Conservation (phyloP, 2,329 filamentous ascomycete genomes). For the Alternaria rosae region DNA sequence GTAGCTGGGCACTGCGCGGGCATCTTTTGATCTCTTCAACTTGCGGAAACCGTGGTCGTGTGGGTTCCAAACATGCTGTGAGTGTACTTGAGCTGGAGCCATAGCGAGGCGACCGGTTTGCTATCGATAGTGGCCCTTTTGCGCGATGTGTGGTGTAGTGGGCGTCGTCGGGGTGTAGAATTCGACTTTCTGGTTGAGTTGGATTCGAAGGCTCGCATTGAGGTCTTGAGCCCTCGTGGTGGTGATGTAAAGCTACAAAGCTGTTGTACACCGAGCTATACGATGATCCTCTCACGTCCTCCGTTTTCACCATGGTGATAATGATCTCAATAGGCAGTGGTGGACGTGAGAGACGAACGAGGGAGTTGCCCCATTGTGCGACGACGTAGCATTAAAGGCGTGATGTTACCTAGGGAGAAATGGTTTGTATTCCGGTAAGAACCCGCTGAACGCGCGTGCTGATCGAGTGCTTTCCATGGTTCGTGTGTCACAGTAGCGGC, state of each 20-base stretch:
- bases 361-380: neutral
- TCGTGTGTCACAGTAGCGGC: neutral
- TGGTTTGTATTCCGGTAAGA: constrained; percentile 2
- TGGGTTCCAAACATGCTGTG: neutral
- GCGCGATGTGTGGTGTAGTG: neutral
- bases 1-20: neutral
- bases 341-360: constrained; percentile 2
- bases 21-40: neutral
- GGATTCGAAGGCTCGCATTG: neutral
- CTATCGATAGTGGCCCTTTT: neutral
- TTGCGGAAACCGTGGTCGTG: neutral
- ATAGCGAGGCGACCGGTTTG: neutral
- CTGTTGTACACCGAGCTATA: neutral
- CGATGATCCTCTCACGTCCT: neutral
- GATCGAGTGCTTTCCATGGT: constrained; percentile 4
- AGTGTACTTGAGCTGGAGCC: neutral
- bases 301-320: constrained; percentile 5
- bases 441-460: neutral
- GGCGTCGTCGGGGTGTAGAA: neutral
- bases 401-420: neutral
- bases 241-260: neutral
- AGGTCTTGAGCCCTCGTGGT: neutral
- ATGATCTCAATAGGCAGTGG: neutral
- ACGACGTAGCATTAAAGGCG: neutral
- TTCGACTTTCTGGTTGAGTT: neutral